A percentile compares a stretch with the other conserved stretches of the same genome.
Evolutionary conservation across 345 rosid species (phyloP).

Genomic region (Moricandia moricandioides): DNA sequence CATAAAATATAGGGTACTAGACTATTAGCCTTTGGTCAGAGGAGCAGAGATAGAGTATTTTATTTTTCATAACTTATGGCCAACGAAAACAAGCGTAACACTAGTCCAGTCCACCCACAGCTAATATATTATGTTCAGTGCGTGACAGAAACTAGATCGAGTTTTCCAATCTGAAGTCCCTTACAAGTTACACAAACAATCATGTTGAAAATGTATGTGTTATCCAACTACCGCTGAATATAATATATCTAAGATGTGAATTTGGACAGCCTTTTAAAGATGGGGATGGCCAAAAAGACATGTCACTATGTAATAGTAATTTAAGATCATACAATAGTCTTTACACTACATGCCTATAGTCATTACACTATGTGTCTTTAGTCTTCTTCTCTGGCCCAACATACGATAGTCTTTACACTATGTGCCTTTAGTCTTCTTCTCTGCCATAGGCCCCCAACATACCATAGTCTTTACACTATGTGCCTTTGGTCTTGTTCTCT

Average conservation of each 20-base stretch:
- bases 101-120: neutral
- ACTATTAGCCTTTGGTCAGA: constrained; percentile 16
- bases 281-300: neutral
- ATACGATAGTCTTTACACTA: too few relatives aligned
- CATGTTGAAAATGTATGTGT: neutral
- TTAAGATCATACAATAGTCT: too few relatives aligned
- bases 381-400: too few relatives aligned
- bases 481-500: too few relatives aligned
- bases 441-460: too few relatives aligned
- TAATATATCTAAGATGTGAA: neutral
- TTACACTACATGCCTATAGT: too few relatives aligned
- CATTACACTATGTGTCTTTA: too few relatives aligned
- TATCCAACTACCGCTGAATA: constrained; percentile 10
- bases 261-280: neutral
- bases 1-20: neutral
- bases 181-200: constrained; percentile 17
- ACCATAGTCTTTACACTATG: too few relatives aligned
- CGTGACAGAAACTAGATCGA: constrained; percentile 25
- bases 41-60: neutral
- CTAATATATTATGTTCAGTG: constrained; percentile 11
- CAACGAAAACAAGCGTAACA: constrained; percentile 10
- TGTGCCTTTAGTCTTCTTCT: too few relatives aligned
- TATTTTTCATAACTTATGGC: neutral
- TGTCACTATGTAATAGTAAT: neutral
- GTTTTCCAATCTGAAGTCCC: constrained; percentile 24